Percentiles rank a stretch among this genome's conserved stretches.
Conservation (phyloP, 345 rosid genomes). For the Nephelium lappaceum region DNA sequence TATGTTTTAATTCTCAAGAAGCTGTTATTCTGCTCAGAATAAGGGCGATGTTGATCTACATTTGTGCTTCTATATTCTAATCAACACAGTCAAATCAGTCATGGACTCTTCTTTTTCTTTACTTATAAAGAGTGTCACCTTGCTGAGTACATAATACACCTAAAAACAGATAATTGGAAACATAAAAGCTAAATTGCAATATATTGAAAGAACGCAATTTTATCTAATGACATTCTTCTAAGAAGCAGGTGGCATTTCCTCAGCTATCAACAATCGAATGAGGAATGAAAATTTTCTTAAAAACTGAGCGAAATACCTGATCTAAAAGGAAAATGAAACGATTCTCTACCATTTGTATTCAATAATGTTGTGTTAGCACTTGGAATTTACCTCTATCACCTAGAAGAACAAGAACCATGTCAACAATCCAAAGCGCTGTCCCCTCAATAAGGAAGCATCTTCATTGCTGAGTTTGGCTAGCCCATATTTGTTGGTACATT, state of each 20-base stretch:
- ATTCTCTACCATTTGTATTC: conserved; percentile 18
- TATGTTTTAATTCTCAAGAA: no score
- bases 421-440: background rate
- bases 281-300: background rate
- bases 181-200: background rate
- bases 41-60: no score
- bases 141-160: no score
- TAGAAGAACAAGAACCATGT: conserved; percentile 15
- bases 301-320: conserved; percentile 19
- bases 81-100: no score
- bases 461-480: conserved; percentile 54
- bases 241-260: conserved; percentile 10
- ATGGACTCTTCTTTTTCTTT: background rate
- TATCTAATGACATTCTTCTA: conserved; percentile 2
- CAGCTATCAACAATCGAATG: conserved; percentile 21
- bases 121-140: background rate
- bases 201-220: background rate
- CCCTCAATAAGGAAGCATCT: conserved; percentile 21
- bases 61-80: no score
- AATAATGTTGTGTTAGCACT: conserved; percentile 23
- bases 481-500: conserved; percentile 66
- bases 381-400: conserved; percentile 12
- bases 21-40: no score
- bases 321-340: conserved; percentile 7
- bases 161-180: background rate